Base-by-base conservation (phyloP, 176 grass and related monocot species). In the Phyllostachys edulis region DNA sequence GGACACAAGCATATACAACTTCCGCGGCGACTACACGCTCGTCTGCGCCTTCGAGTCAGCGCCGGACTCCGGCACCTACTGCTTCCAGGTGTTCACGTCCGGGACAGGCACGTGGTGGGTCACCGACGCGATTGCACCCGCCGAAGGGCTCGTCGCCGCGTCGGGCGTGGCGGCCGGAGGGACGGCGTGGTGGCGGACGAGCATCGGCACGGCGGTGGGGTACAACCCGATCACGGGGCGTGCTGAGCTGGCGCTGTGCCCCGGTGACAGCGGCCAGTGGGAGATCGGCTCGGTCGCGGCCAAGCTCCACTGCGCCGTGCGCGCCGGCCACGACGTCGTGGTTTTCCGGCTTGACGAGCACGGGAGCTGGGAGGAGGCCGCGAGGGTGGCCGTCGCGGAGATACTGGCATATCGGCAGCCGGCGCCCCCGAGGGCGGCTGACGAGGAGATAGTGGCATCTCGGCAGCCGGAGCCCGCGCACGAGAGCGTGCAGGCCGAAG, bases 161-260 rank as follows among this genome's bases (percentile, higher is more conserved):
- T 91, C 89, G 3, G 89, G 89, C 49, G 69, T 91, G 38, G 63
- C 70, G 1, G 89, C 76, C 5, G 71, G 70, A 3, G 66, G 42
- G 17, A 57, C 32, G 18, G 92, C 89, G 2, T 94, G 81, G 85
- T 94, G 92, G 89, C 56, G 83, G 55, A 94, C 89, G 26, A 69
- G 47, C 83, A 88, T 89, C 63, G 75, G 64, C 40, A 94, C 89
- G 7, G 83, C 81, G 1, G 70, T 94, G 1, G 83, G 89, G 16
- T 94, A 78, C 80, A 34, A 47, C 80, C 71, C 50, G 9, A 21
- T 3, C 3, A 68, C 79, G 3, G 76, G 55, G 0, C 7, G 10
- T 18, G 62, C 55, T 57, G 18, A 75, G 3, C 7, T 81, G 4
- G 71, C 24, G 4, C 0, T 81, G 24, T 83, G 84, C 76, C 68